Evolutionary conservation across 257 asterid species (phyloP).

Genomic region (Coffea eugenioides): DNA sequence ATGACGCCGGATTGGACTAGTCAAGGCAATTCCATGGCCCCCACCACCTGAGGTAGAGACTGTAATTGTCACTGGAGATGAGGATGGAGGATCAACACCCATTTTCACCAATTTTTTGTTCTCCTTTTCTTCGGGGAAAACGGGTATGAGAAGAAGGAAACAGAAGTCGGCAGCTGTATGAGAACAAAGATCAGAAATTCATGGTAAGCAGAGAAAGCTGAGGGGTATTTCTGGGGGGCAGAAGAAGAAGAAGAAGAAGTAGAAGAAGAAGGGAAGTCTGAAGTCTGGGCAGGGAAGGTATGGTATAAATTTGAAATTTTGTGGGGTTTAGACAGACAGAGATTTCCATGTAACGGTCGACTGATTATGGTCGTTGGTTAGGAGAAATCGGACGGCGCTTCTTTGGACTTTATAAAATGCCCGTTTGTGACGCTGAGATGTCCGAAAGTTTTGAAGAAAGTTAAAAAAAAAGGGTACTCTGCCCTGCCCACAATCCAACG

Average conservation of each 20-base stretch:
- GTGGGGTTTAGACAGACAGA: conserved; percentile 16
- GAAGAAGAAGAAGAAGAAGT: conserved; percentile 8
- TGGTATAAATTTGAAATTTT: conserved; percentile 44
- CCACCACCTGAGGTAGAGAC: conserved; percentile 78
- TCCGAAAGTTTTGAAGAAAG: conserved; percentile 8
- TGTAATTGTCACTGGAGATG: conserved; percentile 81
- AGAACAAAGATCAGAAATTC: not conserved
- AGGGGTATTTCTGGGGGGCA: not conserved
- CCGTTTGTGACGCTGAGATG: conserved; percentile 35
- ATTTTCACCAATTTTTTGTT: conserved; percentile 50
- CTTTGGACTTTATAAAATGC: conserved; percentile 29
- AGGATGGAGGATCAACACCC: conserved; percentile 58
- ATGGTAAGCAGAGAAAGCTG: conserved; percentile 5
- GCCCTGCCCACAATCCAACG: too few species aligned
- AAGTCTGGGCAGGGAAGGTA: not conserved
- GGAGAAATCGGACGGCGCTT: conserved; percentile 37
- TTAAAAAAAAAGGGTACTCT: not conserved
- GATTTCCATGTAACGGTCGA: conserved; percentile 67
- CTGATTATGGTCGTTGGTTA: conserved; percentile 34
- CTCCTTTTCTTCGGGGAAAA: not conserved
- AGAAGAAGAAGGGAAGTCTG: not conserved
- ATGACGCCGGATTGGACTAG: conserved; percentile 78
- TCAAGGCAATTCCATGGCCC: conserved; percentile 48
- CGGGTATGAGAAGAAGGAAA: conserved; percentile 3
- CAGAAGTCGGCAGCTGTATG: conserved; percentile 1